Evolutionary conservation across 2,329 filamentous ascomycete species (phyloP).

Genomic region (Metarhizium anisopliae): DNA sequence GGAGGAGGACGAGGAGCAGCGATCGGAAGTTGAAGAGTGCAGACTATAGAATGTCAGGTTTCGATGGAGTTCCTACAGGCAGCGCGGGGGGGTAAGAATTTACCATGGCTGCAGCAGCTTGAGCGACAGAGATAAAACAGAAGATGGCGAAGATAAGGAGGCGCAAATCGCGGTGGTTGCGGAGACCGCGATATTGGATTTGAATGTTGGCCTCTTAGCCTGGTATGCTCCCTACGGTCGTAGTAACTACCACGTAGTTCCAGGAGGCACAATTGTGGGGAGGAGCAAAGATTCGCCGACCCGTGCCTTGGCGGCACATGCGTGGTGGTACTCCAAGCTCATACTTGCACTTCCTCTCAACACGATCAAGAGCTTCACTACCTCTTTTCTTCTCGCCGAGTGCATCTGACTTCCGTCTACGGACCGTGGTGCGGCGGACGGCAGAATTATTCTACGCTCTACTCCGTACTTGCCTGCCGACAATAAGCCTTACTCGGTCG

Average conservation of each 20-base stretch:
- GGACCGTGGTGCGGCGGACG: not conserved
- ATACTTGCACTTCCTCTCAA: not conserved
- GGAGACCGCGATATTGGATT: not conserved
- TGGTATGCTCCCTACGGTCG: constrained; percentile 7
- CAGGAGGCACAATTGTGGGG: constrained; percentile 4
- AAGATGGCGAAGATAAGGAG: not conserved
- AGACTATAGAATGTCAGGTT: constrained; percentile 45
- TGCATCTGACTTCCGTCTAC: not conserved
- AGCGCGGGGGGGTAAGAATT: not conserved
- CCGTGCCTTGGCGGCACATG: constrained; percentile 7
- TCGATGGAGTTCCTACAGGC: not conserved
- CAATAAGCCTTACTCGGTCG: not conserved
- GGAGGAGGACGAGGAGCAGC: constrained; percentile 84
- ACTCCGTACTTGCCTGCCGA: not conserved
- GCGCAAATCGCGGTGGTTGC: not conserved
- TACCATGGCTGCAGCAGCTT: constrained; percentile 18
- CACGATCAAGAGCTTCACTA: not conserved
- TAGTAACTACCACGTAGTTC: constrained; percentile 11
- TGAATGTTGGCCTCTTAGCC: constrained; percentile 8
- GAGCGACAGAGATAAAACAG: not conserved
- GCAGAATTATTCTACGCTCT: not conserved
- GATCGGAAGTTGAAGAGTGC: constrained; percentile 99
- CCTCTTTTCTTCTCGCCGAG: not conserved
- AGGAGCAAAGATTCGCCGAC: constrained; percentile 30
- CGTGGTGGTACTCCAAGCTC: not conserved